A percentile compares a stretch with the other conserved stretches of the same genome.
These are phyloP conservation scores for Inga leiocalycina DNA, from an alignment of 306 rosid species.

Conservation along the genomic window DNA sequence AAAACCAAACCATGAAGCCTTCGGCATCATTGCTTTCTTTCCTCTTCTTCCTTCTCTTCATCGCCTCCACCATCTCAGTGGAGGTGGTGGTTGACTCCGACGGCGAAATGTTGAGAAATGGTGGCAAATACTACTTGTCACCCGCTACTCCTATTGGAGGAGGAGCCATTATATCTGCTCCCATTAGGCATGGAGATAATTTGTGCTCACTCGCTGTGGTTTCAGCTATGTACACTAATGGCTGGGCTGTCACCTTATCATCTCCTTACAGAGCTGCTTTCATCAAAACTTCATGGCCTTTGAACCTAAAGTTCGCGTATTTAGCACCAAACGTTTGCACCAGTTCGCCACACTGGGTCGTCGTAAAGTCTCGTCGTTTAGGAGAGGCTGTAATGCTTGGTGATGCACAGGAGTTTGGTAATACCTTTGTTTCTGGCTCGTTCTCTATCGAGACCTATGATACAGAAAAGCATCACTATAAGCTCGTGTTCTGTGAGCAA, in stretches of 20 bases:
- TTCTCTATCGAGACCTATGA: neutral
- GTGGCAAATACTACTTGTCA: neutral
- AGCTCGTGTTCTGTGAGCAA: neutral
- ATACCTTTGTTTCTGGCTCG: neutral
- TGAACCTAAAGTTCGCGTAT: neutral
- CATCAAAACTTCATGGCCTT: neutral
- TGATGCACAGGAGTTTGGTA: neutral
- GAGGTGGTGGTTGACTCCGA: neutral
- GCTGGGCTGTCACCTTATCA: neutral
- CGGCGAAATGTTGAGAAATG: neutral
- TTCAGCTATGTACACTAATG: neutral
- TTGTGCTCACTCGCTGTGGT: neutral
- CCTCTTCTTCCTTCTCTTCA: neutral
- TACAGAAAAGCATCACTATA: neutral
- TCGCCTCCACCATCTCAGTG: neutral
- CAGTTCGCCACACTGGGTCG: neutral
- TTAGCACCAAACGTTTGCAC: neutral
- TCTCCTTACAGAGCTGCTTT: rapidly evolving
- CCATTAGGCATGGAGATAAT: neutral
- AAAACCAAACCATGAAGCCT: neutral
- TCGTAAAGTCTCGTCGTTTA: neutral
- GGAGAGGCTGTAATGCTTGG: neutral
- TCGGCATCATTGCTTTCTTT: neutral
- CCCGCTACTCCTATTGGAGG: too few species aligned
- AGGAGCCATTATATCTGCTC: neutral